Base-by-base conservation (phyloP, 352 stramenopile genomes). In the Globisporangium mamillatum region DNA sequence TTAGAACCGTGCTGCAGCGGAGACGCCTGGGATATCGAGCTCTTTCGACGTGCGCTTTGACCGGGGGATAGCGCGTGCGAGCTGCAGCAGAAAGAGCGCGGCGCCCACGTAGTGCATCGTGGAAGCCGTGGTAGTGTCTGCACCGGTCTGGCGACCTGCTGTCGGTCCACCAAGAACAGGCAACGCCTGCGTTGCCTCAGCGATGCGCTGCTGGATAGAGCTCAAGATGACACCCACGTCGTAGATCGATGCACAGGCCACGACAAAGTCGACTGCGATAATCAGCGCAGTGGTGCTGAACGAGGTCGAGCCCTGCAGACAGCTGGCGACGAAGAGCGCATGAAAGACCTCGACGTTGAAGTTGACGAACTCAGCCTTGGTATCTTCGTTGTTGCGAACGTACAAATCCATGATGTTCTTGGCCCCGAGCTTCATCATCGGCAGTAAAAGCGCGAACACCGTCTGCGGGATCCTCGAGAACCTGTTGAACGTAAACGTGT, bases 301-400 rank as follows among this genome's bases (percentile, higher is more conserved):
- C 48, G 48, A 55, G n/a, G 48, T 55, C n/a, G 20, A 55, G n/a
- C 20, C 48, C 48, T 55, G 48, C 48, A 55, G n/a, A 18, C 48
- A 55, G 20, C 48, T 22, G 7, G 20, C 48, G n/a, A 55, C 6
- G 48, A 55, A 55, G 20, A 55, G 8, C 8, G 20, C 32, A 60
- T 36, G 71, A 66, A 32, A 81, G 20, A 27, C 76, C 74, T 65
- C 78, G 72, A 27, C 70, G 48, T 55, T 55, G 48, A 55, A 25
- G 48, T 55, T 55, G 18, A 18, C 48, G 48, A 46, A 46, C 38
- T 46, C 38, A 12, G 48, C n/a, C 20, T 55, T 55, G 48, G 48
- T 3, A 8, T 55, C 48, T 25, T 55, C 48, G 1, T 24, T 22
- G n/a, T 55, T 8, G 0, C 7, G 6, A 18, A 53, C 12, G 48